Percentiles rank a stretch among this genome's conserved stretches.
These are phyloP conservation scores for Neotropicomus parvogracilis DNA, from an alignment of 1,284 basidiomycete genomes.

Conservation along the genomic window DNA sequence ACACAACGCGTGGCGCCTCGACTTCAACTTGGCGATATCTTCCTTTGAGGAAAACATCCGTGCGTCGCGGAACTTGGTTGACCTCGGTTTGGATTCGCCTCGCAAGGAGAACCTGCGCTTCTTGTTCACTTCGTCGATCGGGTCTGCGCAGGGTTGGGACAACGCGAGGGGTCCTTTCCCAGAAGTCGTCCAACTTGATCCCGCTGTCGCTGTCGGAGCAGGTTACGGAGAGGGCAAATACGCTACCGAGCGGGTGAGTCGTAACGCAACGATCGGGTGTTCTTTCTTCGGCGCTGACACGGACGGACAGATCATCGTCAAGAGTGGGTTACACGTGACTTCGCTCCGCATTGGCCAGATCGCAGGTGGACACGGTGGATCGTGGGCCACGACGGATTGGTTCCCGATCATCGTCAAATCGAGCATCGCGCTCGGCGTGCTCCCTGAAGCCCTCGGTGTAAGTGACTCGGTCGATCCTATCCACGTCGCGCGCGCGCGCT, in stretches of 20 bases:
- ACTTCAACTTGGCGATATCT: slow-evolving; percentile 25
- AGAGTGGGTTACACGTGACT: slow-evolving; percentile 21
- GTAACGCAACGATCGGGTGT: too few relatives aligned
- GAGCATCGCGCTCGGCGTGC: slow-evolving; percentile 24
- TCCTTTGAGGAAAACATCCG: slow-evolving; percentile 25
- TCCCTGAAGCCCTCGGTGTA: slow-evolving; percentile 31
- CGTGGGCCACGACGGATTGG: slow-evolving; percentile 32
- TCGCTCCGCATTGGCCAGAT: slow-evolving; percentile 34
- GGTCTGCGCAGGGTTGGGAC: slow-evolving; percentile 35
- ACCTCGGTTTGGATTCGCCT: slow-evolving; percentile 15
- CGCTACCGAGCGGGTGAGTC: slow-evolving; percentile 33
- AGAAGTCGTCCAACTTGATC: slow-evolving; percentile 29
- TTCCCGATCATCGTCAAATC: slow-evolving; percentile 33
- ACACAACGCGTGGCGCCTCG: slow-evolving; percentile 30
- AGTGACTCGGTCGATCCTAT: slow-evolving; percentile 3
- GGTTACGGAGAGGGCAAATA: slow-evolving; percentile 39
- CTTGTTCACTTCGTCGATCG: slow-evolving; percentile 35
- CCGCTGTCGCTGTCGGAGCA: slow-evolving; percentile 21
- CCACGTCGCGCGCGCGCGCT: neutral
- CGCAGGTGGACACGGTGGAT: slow-evolving; percentile 25
- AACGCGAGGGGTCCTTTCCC: slow-evolving; percentile 34
- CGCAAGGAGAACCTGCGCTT: slow-evolving; percentile 25
- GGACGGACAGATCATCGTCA: slow-evolving; percentile 20
- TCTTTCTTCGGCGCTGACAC: neutral
- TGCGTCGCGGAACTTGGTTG: slow-evolving; percentile 23